A percentile compares a stretch with the other conserved stretches of the same genome.
phyloP scores from a whole-genome alignment of 2,329 filamentous ascomycete species.

The Blastomyces gilchristii region DNA sequence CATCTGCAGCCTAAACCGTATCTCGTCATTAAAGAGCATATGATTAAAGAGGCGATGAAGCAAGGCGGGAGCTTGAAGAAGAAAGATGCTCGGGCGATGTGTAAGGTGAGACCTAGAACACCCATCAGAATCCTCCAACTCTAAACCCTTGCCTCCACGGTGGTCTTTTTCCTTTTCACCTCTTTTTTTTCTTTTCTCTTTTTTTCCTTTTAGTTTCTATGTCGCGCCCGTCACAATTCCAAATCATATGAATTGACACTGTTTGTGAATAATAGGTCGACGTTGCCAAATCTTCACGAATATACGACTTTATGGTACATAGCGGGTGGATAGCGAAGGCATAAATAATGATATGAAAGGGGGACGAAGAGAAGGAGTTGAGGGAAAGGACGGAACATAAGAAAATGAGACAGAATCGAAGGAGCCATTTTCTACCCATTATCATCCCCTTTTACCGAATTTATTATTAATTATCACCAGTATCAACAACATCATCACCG shows the following conservation, averaged over 20 bases:
- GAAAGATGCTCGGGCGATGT: conserved; percentile 83
- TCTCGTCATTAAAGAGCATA: conserved; percentile 81
- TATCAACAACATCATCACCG: not conserved
- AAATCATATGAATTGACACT: not conserved
- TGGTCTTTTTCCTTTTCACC: no score
- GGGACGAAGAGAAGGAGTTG: not conserved
- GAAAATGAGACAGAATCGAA: not conserved
- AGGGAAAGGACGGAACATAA: not conserved
- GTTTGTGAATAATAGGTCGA: conserved; percentile 52
- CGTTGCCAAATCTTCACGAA: conserved; percentile 67
- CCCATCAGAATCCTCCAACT: not conserved
- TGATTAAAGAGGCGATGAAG: conserved; percentile 85
- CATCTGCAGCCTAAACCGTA: conserved; percentile 90
- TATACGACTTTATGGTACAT: conserved; percentile 93
- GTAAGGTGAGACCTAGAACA: conserved; percentile 38
- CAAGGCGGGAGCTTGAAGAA: conserved; percentile 82
- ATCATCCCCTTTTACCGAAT: not conserved
- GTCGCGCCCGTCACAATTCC: no score
- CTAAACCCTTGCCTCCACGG: not conserved
- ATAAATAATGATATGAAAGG: conserved; percentile 28
- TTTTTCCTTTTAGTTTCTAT: no score
- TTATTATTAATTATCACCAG: not conserved
- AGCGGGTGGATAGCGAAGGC: conserved; percentile 86
- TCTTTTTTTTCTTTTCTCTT: no score
- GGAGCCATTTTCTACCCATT: not conserved